phyloP scores from a whole-genome alignment of 192 early-diverging fungal genomes.

The Funneliformis mosseae region DNA sequence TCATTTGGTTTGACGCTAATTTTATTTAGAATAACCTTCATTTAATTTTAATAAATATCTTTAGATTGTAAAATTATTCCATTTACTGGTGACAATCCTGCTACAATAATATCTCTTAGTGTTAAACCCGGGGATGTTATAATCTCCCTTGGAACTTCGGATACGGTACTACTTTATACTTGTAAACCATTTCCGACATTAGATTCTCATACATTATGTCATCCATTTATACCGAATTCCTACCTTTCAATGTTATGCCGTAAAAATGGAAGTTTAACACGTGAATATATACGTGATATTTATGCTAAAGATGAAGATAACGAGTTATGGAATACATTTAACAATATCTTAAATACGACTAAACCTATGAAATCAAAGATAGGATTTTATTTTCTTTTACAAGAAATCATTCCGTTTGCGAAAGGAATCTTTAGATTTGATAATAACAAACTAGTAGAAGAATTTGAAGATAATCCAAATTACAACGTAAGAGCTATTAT shows the following conservation, averaged over 20 bases:
- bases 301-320: constrained; percentile 45
- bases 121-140: constrained; percentile 58
- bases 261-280: constrained; percentile 85
- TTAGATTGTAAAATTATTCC: constrained; percentile 59
- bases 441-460: constrained; percentile 41
- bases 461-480: constrained; percentile 35
- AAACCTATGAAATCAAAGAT: constrained; percentile 25
- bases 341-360: constrained; percentile 34
- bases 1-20: too few species aligned
- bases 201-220: constrained; percentile 48
- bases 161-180: constrained; percentile 71
- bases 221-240: constrained; percentile 59
- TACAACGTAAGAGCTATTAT: constrained; percentile 66
- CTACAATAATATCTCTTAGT: constrained; percentile 62
- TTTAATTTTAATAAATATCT: not conserved
- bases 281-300: constrained; percentile 67
- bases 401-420: constrained; percentile 77
- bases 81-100: constrained; percentile 84
- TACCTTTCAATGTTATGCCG: constrained; percentile 82
- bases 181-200: constrained; percentile 35
- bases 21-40: not conserved
- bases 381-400: constrained; percentile 75
- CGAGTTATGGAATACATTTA: constrained; percentile 31
- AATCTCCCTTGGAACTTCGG: constrained; percentile 79
- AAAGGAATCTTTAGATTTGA: constrained; percentile 68